A percentile compares a stretch with the other conserved stretches of the same genome.
Evolutionary conservation across 345 rosid genomes (phyloP).

Genomic region (Syzygium jambos): DNA sequence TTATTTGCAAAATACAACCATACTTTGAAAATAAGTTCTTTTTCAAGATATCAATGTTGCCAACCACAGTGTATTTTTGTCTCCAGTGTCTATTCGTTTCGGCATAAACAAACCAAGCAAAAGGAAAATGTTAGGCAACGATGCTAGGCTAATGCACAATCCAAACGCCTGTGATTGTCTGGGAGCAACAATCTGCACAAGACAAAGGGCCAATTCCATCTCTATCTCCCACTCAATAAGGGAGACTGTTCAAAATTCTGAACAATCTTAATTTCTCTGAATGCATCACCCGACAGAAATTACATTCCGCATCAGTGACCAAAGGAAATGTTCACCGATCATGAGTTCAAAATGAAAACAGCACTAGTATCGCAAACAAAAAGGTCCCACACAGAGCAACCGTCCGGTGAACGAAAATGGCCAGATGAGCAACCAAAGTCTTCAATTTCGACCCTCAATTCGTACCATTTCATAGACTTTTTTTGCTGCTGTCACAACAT

Average conservation of each 20-base stretch:
- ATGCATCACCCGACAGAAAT: not conserved
- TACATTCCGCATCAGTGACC: not conserved
- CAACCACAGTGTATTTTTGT: not conserved
- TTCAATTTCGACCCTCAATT: not conserved
- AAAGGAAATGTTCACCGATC: accelerated
- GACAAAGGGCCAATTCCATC: not conserved
- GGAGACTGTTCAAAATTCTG: not conserved
- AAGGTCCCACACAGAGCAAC: accelerated
- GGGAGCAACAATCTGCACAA: not conserved
- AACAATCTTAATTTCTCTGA: not conserved
- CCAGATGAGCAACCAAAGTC: not conserved
- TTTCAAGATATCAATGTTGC: not conserved
- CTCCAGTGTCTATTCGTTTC: accelerated
- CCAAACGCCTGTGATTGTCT: accelerated
- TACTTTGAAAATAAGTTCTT: not conserved
- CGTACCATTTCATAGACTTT: not conserved
- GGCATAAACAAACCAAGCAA: not conserved
- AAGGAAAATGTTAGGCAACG: not conserved
- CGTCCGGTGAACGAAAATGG: not conserved
- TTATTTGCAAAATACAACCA: not conserved
- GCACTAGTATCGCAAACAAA: not conserved
- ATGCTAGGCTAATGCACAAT: not conserved
- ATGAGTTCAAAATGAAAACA: accelerated
- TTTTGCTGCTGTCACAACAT: not conserved
- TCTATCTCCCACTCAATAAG: not conserved